These are phyloP conservation scores for Nasturtium officinale DNA, from an alignment of 345 rosid genomes.

Conservation along the genomic window DNA sequence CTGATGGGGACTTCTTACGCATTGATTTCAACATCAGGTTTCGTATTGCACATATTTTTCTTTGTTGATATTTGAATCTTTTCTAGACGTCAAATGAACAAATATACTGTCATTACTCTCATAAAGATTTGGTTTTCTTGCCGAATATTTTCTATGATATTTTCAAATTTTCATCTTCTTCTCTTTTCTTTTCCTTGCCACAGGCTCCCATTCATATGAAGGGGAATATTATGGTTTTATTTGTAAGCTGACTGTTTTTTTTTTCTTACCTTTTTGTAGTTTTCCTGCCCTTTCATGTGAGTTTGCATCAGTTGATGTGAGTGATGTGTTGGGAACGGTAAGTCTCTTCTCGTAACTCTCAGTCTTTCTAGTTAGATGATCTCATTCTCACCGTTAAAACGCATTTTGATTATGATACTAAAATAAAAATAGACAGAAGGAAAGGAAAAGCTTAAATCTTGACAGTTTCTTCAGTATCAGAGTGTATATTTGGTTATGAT, in stretches of 20 bases:
- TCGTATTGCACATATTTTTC: not conserved
- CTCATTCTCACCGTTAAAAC: constrained; percentile 14
- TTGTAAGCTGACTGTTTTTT: constrained; percentile 7
- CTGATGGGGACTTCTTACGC: constrained; percentile 91
- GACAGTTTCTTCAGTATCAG: constrained; percentile 17
- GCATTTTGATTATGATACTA: constrained; percentile 1
- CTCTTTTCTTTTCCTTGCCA: not conserved
- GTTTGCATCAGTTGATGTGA: constrained; percentile 93
- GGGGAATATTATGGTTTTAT: too few species aligned
- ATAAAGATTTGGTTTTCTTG: constrained; percentile 3
- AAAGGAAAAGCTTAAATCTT: constrained; percentile 9
- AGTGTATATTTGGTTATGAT: constrained; percentile 13
- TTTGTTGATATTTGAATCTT: not conserved
- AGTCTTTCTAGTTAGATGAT: constrained; percentile 23
- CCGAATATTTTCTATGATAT: not conserved
- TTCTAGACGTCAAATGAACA: not conserved
- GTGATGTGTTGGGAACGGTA: constrained; percentile 96
- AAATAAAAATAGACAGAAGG: not conserved
- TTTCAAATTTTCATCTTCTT: not conserved
- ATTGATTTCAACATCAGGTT: constrained; percentile 95
- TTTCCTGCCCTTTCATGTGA: constrained; percentile 98
- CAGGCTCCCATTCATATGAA: too few species aligned
- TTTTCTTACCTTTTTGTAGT: constrained; percentile 52
- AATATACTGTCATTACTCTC: not conserved
- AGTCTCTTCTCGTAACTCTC: constrained; percentile 47